Evolutionary conservation across 306 rosid genomes (phyloP).

Genomic region (Pterocarpus macrocarpus): DNA sequence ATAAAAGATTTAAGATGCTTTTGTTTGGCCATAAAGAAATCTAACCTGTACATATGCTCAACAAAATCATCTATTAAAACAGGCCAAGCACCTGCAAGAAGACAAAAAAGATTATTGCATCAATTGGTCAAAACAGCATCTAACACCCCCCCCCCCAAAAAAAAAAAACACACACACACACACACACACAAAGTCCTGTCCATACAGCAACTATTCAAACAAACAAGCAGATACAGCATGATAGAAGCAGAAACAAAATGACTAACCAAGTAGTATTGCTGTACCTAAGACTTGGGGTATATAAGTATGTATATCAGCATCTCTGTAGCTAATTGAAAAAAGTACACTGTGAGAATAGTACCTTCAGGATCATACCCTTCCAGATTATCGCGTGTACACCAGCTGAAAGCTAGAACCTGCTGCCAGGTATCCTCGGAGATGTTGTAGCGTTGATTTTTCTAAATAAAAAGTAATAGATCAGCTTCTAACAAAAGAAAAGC

Average conservation of each 20-base stretch:
- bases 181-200: background rate
- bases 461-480: constrained; percentile 51
- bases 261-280: constrained; percentile 24
- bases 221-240: constrained; percentile 18
- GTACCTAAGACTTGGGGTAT: constrained; percentile 6
- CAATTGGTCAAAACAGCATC: constrained; percentile 24
- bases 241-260: constrained; percentile 17
- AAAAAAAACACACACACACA: too few relatives aligned
- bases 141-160: background rate
- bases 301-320: constrained; percentile 17
- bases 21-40: constrained; percentile 42
- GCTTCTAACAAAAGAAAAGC: constrained; percentile 38
- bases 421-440: constrained; percentile 97
- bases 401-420: constrained; percentile 95
- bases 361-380: constrained; percentile 98
- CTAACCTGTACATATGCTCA: constrained; percentile 96
- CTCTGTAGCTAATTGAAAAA: constrained; percentile 30
- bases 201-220: constrained; percentile 1
- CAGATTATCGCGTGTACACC: constrained; percentile 85
- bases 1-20: constrained; percentile 21
- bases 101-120: constrained; percentile 8
- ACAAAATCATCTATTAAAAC: constrained; percentile 95
- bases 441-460: constrained; percentile 95
- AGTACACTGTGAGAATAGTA: constrained; percentile 48
- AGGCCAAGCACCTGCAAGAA: constrained; percentile 97